phyloP scores from a whole-genome alignment of 2,329 filamentous ascomycete genomes.

The Exophiala dermatitidis region DNA sequence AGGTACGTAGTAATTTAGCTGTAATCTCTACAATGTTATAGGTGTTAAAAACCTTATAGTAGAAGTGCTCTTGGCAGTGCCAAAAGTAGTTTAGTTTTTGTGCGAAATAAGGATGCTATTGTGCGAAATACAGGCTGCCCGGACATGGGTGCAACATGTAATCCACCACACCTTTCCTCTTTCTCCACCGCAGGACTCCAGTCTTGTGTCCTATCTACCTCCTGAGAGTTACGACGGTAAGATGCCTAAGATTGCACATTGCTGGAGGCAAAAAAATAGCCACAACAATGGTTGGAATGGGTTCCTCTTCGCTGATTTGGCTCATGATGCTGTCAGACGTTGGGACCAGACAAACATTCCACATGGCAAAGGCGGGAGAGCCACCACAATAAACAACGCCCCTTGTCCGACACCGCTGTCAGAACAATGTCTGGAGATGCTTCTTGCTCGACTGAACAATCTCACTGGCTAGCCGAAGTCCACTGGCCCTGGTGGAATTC shows the following conservation, averaged over 20 bases:
- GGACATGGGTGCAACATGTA: neutral
- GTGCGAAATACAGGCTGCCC: too few relatives aligned
- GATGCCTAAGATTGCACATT: neutral
- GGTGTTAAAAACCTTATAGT: too few relatives aligned
- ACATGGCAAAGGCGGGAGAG: neutral
- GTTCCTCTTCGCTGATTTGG: neutral
- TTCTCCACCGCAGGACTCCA: neutral
- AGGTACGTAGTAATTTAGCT: too few relatives aligned
- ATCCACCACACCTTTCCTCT: neutral
- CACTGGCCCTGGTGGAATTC: constrained; percentile 8
- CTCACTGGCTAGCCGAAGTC: constrained; percentile 4
- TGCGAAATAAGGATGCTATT: too few relatives aligned
- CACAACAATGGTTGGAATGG: neutral
- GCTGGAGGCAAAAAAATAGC: neutral
- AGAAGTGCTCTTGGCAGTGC: too few relatives aligned
- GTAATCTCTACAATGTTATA: too few relatives aligned
- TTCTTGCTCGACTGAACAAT: constrained; percentile 5
- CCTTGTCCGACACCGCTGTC: neutral
- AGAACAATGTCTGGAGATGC: constrained; percentile 1
- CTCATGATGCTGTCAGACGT: neutral
- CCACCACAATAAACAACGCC: neutral
- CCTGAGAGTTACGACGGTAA: neutral
- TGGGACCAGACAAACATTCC: neutral
- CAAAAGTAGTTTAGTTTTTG: too few relatives aligned
- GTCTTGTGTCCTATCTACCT: neutral